Evolutionary conservation across 2,329 filamentous ascomycete species (phyloP).

Genomic region (Pleurostoma richardsiae): DNA sequence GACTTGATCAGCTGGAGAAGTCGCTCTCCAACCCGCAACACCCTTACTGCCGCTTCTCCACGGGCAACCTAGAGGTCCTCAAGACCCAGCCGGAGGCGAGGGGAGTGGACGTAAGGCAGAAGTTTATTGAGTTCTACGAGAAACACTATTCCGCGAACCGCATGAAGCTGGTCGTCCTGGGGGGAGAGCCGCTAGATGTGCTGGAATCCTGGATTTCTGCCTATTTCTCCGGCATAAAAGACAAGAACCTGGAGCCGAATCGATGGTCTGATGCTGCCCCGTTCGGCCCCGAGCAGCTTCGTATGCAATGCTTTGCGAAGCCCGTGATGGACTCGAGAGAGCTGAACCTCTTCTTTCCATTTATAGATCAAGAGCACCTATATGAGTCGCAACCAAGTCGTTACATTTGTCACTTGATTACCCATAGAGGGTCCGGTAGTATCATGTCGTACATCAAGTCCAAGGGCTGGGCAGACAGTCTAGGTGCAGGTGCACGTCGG

Average conservation of each 20-base stretch:
- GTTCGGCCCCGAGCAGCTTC: conserved; percentile 42
- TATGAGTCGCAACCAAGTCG: conserved; percentile 78
- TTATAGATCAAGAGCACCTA: conserved; percentile 74
- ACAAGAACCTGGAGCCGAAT: conserved; percentile 69
- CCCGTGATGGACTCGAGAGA: conserved; percentile 85
- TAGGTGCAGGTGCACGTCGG: conserved; percentile 71
- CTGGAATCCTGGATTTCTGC: conserved; percentile 80
- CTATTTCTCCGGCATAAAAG: conserved; percentile 73
- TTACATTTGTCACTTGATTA: conserved; percentile 85
- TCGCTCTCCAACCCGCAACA: conserved; percentile 82
- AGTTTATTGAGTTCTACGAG: conserved; percentile 88
- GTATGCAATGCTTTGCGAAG: conserved; percentile 77
- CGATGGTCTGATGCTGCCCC: conserved; percentile 48
- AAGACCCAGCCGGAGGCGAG: conserved; percentile 75
- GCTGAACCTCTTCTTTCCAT: conserved; percentile 77
- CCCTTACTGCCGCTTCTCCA: conserved; percentile 88
- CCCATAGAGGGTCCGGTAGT: conserved; percentile 88
- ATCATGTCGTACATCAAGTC: conserved; percentile 85
- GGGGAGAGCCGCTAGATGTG: conserved; percentile 74
- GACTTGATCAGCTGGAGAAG: conserved; percentile 82
- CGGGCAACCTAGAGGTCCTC: conserved; percentile 80
- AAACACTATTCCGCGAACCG: conserved; percentile 88
- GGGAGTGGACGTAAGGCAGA: conserved; percentile 79
- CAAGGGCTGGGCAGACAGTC: conserved; percentile 82
- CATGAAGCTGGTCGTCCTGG: conserved; percentile 88